Conservation (phyloP, 2,329 filamentous ascomycete genomes). For the Esteya vermicola region DNA sequence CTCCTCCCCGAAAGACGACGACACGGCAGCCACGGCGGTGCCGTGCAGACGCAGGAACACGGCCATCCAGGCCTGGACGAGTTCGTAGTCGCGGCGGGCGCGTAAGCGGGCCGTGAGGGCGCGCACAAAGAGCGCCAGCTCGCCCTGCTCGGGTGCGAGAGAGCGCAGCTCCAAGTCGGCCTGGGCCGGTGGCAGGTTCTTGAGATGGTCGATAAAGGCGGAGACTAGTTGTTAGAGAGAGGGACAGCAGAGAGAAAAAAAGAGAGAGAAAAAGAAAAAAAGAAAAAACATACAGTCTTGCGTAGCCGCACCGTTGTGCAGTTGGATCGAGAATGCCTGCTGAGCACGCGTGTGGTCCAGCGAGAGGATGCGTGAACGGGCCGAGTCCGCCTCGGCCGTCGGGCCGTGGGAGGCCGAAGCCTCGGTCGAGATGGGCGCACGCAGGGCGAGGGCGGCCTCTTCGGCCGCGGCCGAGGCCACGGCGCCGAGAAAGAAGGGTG, state of each 20-base stretch:
- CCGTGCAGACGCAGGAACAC: conserved; percentile 73
- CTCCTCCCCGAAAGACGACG: conserved; percentile 15
- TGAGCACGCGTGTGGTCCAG: conserved; percentile 45
- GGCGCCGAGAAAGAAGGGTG: conserved; percentile 35
- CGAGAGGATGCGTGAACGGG: conserved; percentile 52
- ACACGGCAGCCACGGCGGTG: neutral
- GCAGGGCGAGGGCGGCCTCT: neutral
- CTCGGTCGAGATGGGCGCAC: too few relatives aligned
- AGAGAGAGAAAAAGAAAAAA: neutral
- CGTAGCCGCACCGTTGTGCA: conserved; percentile 36
- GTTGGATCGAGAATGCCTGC: conserved; percentile 42
- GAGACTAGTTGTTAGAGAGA: conserved; percentile 28
- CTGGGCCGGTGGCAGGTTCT: conserved; percentile 66
- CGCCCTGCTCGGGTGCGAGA: conserved; percentile 41
- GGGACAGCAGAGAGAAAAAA: neutral
- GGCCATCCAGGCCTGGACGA: conserved; percentile 94
- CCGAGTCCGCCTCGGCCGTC: neutral
- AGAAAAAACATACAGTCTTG: conserved; percentile 43
- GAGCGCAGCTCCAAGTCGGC: conserved; percentile 87
- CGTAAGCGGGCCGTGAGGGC: conserved; percentile 60
- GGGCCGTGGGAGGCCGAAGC: neutral
- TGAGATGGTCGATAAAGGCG: conserved; percentile 63
- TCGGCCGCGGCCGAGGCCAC: conserved; percentile 9
- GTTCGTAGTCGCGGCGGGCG: conserved; percentile 70
- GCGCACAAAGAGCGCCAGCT: conserved; percentile 66